phyloP scores from a whole-genome alignment of 2,329 filamentous ascomycete species.

The Dendrostoma leiphaemia region DNA sequence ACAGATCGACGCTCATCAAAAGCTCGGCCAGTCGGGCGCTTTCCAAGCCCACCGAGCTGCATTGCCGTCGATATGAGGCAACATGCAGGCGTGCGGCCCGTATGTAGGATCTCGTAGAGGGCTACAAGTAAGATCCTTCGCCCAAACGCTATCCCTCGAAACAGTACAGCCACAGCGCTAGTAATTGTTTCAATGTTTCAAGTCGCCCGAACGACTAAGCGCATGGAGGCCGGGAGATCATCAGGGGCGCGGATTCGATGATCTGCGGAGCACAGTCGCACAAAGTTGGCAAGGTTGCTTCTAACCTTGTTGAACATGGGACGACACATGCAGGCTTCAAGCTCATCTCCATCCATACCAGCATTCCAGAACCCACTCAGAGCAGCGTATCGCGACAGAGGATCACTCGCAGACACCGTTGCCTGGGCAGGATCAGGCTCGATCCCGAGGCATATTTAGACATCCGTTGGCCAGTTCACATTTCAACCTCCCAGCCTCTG shows the following conservation, averaged over 20 bases:
- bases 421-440: too few relatives aligned
- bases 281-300: not conserved
- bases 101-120: not conserved
- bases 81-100: too few relatives aligned
- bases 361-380: too few relatives aligned
- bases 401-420: too few relatives aligned
- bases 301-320: not conserved
- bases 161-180: not conserved
- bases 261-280: not conserved
- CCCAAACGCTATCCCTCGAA: not conserved
- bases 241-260: too few relatives aligned
- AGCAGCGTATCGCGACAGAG: too few relatives aligned
- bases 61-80: not conserved
- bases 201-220: not conserved
- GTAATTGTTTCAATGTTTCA: constrained; percentile 2
- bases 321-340: too few relatives aligned
- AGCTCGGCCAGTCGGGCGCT: not conserved
- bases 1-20: constrained; percentile 13
- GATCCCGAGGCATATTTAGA: too few relatives aligned
- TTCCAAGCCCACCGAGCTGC: not conserved
- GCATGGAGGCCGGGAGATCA: not conserved
- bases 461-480: too few relatives aligned
- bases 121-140: not conserved
- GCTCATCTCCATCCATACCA: too few relatives aligned
- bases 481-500: too few relatives aligned